Evolutionary conservation across 495 filamentous ascomycete genomes (phyloP), one percentile per base, ranked within the genome.

Genomic region (Penicillium goetzii): DNA sequence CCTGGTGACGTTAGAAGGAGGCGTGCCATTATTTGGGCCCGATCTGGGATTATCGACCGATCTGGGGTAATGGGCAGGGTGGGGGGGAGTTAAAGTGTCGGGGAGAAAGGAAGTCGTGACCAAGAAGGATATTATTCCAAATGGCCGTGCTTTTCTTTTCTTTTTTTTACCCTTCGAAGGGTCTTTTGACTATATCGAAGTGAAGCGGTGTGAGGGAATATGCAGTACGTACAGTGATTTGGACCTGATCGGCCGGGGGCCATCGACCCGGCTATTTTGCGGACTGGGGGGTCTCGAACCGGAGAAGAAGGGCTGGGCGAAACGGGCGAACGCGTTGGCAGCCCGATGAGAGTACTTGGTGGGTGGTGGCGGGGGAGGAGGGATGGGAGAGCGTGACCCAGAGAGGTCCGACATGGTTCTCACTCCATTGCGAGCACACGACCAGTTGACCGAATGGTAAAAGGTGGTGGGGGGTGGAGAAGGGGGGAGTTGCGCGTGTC

Each of bases 281-380:
- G 84, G 80, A 69, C 81, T 85, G 6, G 84, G 78, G 57, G 85
- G 83, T 67, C 84, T 73, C 58, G 85, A 84, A 65, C 77, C 80
- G 38, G 83, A 82, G 55, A 83, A 79, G 69, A 86, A 84, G 10
- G 83, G 83, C 64, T 85, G 84, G 52, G 85, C 83, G 58, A 88
- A 81, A 60, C 85, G 78, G 56, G 83, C 81, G 49, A 87, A 72
- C 62, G 84, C 84, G 73, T 79, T 85, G 61, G 79, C 81, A 52
- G 83, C 82, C 59, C 80, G 76, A 65, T 77, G 76, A 36, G 75
- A 80, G 73, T 85, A 81, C 70, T 76, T 81, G 51, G 82, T 80
- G 56, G 84, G 78, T 32, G 83, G 81, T 15, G 85, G 86, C 57
- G 81, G 78, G 43, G 81, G 77, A 26, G 79, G 80, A 65, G 78